A percentile compares a stretch with the other conserved stretches of the same genome.
Conservation (phyloP, 352 stramenopile species). For the Lagenidium sp. region DNA sequence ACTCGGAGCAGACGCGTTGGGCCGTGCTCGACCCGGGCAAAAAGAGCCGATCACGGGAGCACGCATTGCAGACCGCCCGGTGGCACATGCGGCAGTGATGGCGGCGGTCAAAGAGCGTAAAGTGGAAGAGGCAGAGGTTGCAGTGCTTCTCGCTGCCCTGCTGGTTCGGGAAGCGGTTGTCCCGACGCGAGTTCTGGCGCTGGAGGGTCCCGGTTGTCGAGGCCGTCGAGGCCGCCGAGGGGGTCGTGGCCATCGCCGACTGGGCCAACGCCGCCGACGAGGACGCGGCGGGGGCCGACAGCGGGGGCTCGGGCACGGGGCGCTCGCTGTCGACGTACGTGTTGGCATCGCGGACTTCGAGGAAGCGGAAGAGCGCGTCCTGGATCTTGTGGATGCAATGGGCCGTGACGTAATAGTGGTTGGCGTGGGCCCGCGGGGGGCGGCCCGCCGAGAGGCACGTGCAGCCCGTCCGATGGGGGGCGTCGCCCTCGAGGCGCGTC, state of each 20-base stretch:
- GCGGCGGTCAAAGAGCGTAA: constrained; percentile 83
- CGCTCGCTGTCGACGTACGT: constrained; percentile 70
- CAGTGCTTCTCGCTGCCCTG: constrained; percentile 81
- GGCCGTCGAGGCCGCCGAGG: neutral
- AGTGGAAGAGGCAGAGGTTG: constrained; percentile 86
- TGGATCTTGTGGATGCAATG: constrained; percentile 87
- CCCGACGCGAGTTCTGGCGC: constrained; percentile 41
- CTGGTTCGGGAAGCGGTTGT: constrained; percentile 61
- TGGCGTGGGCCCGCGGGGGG: constrained; percentile 56
- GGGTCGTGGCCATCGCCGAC: constrained; percentile 19
- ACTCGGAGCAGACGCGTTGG: constrained; percentile 84
- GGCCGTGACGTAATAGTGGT: constrained; percentile 85
- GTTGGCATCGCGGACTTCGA: constrained; percentile 69
- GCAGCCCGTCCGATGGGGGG: constrained; percentile 73
- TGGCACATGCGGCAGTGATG: constrained; percentile 88
- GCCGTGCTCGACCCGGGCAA: constrained; percentile 76
- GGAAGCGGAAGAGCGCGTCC: constrained; percentile 77
- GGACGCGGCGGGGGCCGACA: constrained; percentile 30
- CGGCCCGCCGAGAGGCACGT: constrained; percentile 71
- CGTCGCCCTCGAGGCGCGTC: constrained; percentile 66
- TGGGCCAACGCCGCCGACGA: no score
- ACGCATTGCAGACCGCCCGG: constrained; percentile 82
- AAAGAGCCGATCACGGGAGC: constrained; percentile 78
- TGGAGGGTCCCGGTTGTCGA: constrained; percentile 26
- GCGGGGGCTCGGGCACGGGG: constrained; percentile 49